Evolutionary conservation across 139 green algal genomes (phyloP), one percentile per base, ranked within the genome.

Genomic region (Nannochloris sp.): DNA sequence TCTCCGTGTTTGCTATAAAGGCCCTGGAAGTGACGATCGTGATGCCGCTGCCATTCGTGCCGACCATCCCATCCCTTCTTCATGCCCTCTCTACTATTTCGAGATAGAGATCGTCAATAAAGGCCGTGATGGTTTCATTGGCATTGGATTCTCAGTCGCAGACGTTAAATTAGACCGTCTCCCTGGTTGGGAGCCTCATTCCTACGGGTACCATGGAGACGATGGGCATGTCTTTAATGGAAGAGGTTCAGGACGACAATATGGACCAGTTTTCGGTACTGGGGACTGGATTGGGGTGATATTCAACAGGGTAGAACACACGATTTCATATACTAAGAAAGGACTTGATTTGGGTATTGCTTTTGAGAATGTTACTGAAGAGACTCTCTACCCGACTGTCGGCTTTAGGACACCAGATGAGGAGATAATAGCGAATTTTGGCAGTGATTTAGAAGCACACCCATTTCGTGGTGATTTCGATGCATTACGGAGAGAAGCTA

Each of bases 161-260:
- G 80, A 85, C 7, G 83, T 93, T 1, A 75, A 83, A 24, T 67
- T 89, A 46, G 65, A 77, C 5, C 57, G 84, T 3, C 76, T 96
- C 53, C 89, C 89, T 0, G 89, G 89, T 9, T 96, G 89, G 89
- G 87, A 95, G 54, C 32, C 61, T 0, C 76, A 87, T 65, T 88
- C 76, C 14, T 96, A 92, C 48, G 87, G 88, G 8, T 93, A 92
- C 63, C 85, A 92, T 42, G 85, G 85, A 0, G 84, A 92, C 54
- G 84, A 91, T 54, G 82, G 85, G 13, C 66, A 83, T 48, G 74
- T 76, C 0, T 96, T 96, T 53, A 57, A 71, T 23, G 80, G 73
- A 15, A 65, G 51, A 44, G 81, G 81, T 25, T 76, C 61, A 23
- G 83, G 83, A n/a, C 57, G 54, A 12, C 34, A 47, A 3, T 89